Percentiles rank a stretch among this genome's conserved stretches.
Conservation (phyloP, 2,329 filamentous ascomycete genomes). For the Drechmeria coniospora region DNA sequence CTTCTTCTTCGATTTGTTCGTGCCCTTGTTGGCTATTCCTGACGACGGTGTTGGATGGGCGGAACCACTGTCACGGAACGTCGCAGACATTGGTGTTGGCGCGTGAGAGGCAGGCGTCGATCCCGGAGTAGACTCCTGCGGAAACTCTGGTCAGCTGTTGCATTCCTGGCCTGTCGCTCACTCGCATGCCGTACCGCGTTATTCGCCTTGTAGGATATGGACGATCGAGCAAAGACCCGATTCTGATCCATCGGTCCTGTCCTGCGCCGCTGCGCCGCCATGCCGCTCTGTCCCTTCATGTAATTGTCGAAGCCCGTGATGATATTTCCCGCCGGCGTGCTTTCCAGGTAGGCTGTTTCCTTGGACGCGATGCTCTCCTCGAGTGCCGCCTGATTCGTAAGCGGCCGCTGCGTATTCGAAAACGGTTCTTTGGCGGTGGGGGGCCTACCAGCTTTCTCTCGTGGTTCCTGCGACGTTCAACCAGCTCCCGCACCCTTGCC, state of each 20-base stretch:
- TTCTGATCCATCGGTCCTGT: slow-evolving; percentile 52
- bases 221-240: slow-evolving; percentile 55
- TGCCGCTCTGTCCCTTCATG: slow-evolving; percentile 69
- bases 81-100: slow-evolving; percentile 39
- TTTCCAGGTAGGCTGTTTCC: slow-evolving; percentile 81
- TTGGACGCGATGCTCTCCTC: slow-evolving; percentile 76
- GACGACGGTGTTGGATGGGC: slow-evolving; percentile 42
- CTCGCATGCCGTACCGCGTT: slow-evolving; percentile 13
- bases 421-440: too few relatives aligned
- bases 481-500: slow-evolving; percentile 29
- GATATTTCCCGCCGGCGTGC: slow-evolving; percentile 81
- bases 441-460: slow-evolving; percentile 21
- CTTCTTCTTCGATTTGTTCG: slow-evolving; percentile 39
- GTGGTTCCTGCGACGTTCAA: slow-evolving; percentile 25
- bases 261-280: slow-evolving; percentile 47
- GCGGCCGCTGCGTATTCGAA: too few relatives aligned
- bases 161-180: background rate
- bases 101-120: slow-evolving; percentile 30
- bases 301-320: slow-evolving; percentile 97
- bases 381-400: slow-evolving; percentile 22
- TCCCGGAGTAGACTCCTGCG: slow-evolving; percentile 26
- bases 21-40: slow-evolving; percentile 27
- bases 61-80: slow-evolving; percentile 33
- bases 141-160: background rate
- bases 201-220: slow-evolving; percentile 42